Percentiles rank a stretch among this genome's conserved stretches.
Evolutionary conservation across 805 yeast species (phyloP).

Genomic region (Scheffersomyces coipomensis): DNA sequence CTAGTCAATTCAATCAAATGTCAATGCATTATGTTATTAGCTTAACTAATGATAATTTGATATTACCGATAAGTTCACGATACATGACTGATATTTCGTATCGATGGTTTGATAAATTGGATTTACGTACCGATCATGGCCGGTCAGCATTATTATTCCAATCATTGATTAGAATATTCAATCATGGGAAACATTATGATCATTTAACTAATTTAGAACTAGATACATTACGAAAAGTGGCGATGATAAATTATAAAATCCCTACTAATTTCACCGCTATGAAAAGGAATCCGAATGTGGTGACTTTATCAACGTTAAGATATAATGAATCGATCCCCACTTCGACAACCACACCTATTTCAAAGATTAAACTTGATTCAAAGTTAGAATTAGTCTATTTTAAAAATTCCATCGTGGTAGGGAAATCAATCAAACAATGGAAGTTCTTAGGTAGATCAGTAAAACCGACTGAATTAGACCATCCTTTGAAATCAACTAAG

Average conservation of each 20-base stretch:
- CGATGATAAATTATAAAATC: slow-evolving; percentile 19
- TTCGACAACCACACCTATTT: slow-evolving; percentile 10
- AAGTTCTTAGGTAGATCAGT: slow-evolving; percentile 32
- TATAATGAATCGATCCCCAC: slow-evolving; percentile 24
- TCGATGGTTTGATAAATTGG: slow-evolving; percentile 25
- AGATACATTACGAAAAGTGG: slow-evolving; percentile 16
- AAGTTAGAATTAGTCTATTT: slow-evolving; percentile 17
- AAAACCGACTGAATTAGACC: slow-evolving; percentile 11
- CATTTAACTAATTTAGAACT: slow-evolving; percentile 13
- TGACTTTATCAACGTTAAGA: slow-evolving; percentile 18
- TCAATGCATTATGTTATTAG: slow-evolving; percentile 28
- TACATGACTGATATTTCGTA: slow-evolving; percentile 30
- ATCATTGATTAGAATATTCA: slow-evolving; percentile 21
- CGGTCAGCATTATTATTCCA: slow-evolving; percentile 21
- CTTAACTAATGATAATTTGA: slow-evolving; percentile 11
- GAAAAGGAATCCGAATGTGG: slow-evolving; percentile 26
- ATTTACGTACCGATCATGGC: slow-evolving; percentile 26
- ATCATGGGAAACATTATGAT: slow-evolving; percentile 6
- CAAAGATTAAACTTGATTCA: slow-evolving; percentile 12
- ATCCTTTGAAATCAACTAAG: slow-evolving; percentile 17
- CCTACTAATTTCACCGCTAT: slow-evolving; percentile 24
- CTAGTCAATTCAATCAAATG: slow-evolving; percentile 24
- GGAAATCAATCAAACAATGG: slow-evolving; percentile 34
- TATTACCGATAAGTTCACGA: slow-evolving; percentile 28
- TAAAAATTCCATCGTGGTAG: slow-evolving; percentile 17